phyloP scores from a whole-genome alignment of 305 asterid species.

The Rubia occidens region DNA sequence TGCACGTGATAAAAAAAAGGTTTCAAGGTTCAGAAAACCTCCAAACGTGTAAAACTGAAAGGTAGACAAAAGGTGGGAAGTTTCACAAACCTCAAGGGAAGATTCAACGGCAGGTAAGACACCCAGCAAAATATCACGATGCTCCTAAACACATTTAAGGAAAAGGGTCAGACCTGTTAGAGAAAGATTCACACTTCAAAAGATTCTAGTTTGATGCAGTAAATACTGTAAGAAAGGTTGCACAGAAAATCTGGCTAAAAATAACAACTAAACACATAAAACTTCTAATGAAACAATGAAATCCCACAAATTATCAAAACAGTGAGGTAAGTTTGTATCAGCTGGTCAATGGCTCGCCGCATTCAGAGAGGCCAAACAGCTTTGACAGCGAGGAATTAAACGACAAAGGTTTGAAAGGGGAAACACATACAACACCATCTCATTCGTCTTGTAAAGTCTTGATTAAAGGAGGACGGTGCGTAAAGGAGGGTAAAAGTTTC shows the following conservation, averaged over 20 bases:
- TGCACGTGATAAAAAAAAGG: constrained; percentile 13
- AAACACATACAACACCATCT: too few species aligned
- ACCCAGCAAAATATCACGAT: constrained; percentile 76
- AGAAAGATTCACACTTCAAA: background rate
- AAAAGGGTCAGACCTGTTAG: constrained; percentile 17
- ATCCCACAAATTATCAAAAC: background rate
- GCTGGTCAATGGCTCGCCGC: background rate
- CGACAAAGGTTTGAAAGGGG: rapidly evolving
- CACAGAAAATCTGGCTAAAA: background rate
- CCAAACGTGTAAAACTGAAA: constrained; percentile 20
- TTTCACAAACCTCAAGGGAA: constrained; percentile 74
- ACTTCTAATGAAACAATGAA: background rate
- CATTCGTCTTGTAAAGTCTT: too few species aligned
- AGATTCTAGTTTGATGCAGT: background rate
- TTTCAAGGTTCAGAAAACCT: constrained; percentile 18
- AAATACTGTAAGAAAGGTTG: background rate
- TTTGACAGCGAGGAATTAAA: too few species aligned
- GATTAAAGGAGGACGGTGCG: too few species aligned
- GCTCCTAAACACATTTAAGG: constrained; percentile 55
- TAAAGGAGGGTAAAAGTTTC: too few species aligned
- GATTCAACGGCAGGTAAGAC: constrained; percentile 79
- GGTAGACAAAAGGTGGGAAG: constrained; percentile 17
- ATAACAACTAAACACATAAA: background rate
- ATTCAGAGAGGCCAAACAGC: background rate
- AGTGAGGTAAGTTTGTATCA: background rate